Evolutionary conservation across 1,284 basidiomycete genomes (phyloP).

Genomic region (Microbotryomycetes sp.): DNA sequence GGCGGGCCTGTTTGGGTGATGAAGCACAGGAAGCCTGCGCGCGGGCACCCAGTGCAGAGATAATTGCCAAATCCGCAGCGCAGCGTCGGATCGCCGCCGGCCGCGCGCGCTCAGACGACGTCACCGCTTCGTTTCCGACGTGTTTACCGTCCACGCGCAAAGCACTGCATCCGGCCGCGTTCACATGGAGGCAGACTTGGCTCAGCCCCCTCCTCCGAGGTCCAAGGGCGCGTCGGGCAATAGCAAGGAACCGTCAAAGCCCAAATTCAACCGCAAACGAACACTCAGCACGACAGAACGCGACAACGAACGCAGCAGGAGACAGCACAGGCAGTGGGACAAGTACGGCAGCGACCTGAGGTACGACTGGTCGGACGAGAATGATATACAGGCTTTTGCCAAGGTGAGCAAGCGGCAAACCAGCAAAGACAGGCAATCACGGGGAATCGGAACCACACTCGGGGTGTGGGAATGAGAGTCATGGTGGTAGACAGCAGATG

Average conservation of each 20-base stretch:
- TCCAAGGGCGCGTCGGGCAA: background rate
- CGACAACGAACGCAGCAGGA: background rate
- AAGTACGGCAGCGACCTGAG: slow-evolving; percentile 10
- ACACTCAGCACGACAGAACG: background rate
- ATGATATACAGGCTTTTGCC: slow-evolving; percentile 27
- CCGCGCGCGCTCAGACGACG: background rate
- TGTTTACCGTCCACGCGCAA: background rate
- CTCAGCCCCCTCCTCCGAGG: background rate
- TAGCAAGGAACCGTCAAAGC: background rate
- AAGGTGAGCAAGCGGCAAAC: slow-evolving; percentile 5
- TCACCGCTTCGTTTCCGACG: background rate
- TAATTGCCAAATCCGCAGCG: too few relatives aligned
- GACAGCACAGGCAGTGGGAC: slow-evolving; percentile 7
- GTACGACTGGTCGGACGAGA: slow-evolving; percentile 26
- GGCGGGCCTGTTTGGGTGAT: too few relatives aligned
- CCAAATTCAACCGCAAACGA: background rate
- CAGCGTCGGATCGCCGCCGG: too few relatives aligned
- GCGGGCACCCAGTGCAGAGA: too few relatives aligned
- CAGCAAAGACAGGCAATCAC: too few relatives aligned
- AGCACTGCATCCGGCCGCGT: too few relatives aligned
- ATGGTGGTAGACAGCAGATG: background rate
- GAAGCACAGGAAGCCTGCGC: too few relatives aligned
- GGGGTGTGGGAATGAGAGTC: background rate
- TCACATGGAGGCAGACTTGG: background rate
- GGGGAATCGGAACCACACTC: background rate